These are phyloP conservation scores for Plasmodium adleri DNA, from an alignment of 169 alveolate species.

Conservation along the genomic window DNA sequence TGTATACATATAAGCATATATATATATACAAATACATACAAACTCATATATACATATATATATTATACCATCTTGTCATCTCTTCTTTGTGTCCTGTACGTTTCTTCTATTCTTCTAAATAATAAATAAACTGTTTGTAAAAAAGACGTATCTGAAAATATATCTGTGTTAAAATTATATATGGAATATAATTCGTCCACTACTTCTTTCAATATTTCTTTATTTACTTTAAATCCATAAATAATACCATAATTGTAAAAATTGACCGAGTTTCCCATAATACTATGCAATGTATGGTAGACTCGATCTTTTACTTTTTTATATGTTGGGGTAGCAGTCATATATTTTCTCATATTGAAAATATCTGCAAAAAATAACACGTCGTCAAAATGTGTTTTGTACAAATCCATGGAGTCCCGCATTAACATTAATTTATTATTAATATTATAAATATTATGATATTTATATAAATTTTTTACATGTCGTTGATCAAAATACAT, in stretches of 20 bases:
- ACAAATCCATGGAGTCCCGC: constrained; percentile 47
- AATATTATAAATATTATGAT: constrained; percentile 22
- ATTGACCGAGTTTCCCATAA: no score
- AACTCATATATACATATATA: neutral
- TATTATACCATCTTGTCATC: neutral
- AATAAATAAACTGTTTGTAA: no score
- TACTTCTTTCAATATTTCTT: no score
- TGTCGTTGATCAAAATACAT: constrained; percentile 39
- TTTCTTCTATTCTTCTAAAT: constrained; percentile 1
- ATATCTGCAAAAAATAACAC: constrained; percentile 40
- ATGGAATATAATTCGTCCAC: no score
- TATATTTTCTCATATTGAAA: constrained; percentile 32
- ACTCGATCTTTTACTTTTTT: no score
- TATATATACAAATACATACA: no score
- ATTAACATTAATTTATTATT: constrained; percentile 37
- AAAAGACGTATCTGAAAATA: no score
- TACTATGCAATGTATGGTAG: no score
- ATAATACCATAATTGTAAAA: no score
- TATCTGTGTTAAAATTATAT: no score
- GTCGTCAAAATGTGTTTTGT: constrained; percentile 20
- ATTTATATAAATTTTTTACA: constrained; percentile 18
- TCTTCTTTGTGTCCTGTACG: constrained; percentile 16
- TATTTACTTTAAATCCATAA: no score
- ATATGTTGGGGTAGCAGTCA: neutral
- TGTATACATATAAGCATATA: no score